These are phyloP conservation scores for Delitschia confertaspora DNA, from an alignment of 495 filamentous ascomycete genomes.

Conservation along the genomic window DNA sequence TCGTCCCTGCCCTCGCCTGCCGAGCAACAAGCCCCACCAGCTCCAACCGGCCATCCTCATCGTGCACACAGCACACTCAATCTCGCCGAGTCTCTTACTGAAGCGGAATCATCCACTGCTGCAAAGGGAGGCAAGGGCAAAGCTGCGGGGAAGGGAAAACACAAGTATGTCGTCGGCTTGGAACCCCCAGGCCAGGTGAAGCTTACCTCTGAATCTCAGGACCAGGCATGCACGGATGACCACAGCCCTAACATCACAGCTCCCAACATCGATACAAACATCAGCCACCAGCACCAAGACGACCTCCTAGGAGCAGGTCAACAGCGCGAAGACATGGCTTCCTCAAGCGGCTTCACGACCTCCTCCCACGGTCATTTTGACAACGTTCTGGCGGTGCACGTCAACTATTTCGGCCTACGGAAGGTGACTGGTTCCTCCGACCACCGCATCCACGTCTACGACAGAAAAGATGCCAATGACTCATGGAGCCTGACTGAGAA, in stretches of 20 bases:
- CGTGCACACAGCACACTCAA: slow-evolving; percentile 2
- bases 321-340: slow-evolving; percentile 25
- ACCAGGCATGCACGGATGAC: slow-evolving; percentile 11
- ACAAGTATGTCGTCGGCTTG: too few relatives aligned
- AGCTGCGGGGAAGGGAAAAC: too few relatives aligned
- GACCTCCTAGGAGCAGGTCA: slow-evolving; percentile 11
- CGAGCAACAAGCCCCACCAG: too few relatives aligned
- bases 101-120: slow-evolving; percentile 15
- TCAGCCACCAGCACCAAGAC: slow-evolving; percentile 14
- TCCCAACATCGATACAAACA: slow-evolving; percentile 10
- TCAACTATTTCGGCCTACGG: slow-evolving; percentile 75
- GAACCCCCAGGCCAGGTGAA: slow-evolving; percentile 11
- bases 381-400: slow-evolving; percentile 54
- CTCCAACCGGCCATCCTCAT: too few relatives aligned
- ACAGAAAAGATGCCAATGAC: slow-evolving; percentile 59
- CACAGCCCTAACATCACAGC: slow-evolving; percentile 1
- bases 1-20: slow-evolving; percentile 11
- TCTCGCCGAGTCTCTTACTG: too few relatives aligned
- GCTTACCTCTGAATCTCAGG: slow-evolving; percentile 7
- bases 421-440: slow-evolving; percentile 86
- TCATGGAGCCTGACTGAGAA: slow-evolving; percentile 71
- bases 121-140: too few relatives aligned
- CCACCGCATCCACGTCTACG: slow-evolving; percentile 89
- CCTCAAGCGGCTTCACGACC: slow-evolving; percentile 28
- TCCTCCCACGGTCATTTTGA: slow-evolving; percentile 56